Conservation (phyloP, 257 asterid species). For the Mentha longifolia region DNA sequence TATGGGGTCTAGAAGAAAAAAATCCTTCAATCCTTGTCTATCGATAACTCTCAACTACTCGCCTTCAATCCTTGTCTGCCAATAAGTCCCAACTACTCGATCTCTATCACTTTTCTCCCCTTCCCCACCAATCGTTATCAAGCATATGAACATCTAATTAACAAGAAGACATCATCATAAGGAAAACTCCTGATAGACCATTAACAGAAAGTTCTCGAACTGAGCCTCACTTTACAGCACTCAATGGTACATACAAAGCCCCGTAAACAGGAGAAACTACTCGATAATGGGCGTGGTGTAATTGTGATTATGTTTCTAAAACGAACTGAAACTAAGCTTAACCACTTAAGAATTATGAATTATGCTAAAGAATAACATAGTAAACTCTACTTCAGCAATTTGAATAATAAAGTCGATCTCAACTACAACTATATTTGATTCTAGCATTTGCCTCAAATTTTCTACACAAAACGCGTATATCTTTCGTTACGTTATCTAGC, state of each 20-base stretch:
- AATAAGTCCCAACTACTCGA: background rate
- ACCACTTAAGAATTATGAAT: constrained; percentile 4
- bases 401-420: constrained; percentile 2
- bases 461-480: background rate
- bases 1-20: background rate
- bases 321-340: background rate
- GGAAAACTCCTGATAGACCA: background rate
- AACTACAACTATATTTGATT: background rate
- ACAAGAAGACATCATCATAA: background rate
- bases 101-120: background rate
- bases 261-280: background rate
- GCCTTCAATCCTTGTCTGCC: background rate
- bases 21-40: background rate
- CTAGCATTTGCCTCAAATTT: background rate
- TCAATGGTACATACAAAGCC: too few species aligned
- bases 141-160: background rate
- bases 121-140: background rate
- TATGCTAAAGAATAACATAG: background rate
- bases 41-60: background rate
- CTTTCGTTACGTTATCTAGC: background rate
- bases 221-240: background rate
- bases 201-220: background rate
- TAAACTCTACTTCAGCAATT: background rate
- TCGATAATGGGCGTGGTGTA: background rate
- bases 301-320: background rate